Evolutionary conservation across 306 rosid genomes (phyloP), one percentile per base, ranked within the genome.

Genomic region (Cucurbita pepo): DNA sequence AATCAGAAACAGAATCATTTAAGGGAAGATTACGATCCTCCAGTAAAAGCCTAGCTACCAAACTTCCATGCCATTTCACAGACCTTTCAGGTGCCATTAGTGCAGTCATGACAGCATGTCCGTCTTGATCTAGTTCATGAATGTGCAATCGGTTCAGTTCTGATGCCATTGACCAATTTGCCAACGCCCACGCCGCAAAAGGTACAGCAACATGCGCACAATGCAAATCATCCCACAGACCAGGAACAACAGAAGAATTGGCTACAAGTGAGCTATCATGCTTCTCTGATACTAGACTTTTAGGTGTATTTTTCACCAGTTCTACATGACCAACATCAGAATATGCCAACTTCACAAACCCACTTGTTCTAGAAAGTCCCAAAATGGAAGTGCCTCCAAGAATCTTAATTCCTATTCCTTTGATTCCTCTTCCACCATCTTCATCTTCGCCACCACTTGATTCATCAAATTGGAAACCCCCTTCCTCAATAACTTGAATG

Each of bases 211-310:
- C 98, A 66, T 94, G 98, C 59, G 90, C 96, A 77, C 85, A 83
- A 74, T 83, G 93, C 84, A 94, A 87, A 89, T 94, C 98, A 85
- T 94, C 97, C 98, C 98, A 94, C 75, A 94, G 90, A 77, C 97
- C 98, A 81, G 98, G 96, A 80, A 86, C 89, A 59, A 90, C 92
- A 80, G 90, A 82, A 79, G 96, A 69, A 71, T 80, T 74, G 13
- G 72, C 73, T 62, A 75, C 72, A 58, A n/a, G 72, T 1, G 72
- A 80, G 77, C 76, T 81, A 55, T 71, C 88, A 64, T 61, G 79
- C 84, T 76, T 87, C 71, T 77, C 82, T 76, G 62, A 76, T 57
- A 80, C 64, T 8, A 57, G 73, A 77, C 77, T 56, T 73, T 77
- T 71, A 40, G 82, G 78, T 65, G 75, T 62, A 11, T 54, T 69